Percentiles rank a stretch among this genome's conserved stretches.
These are phyloP conservation scores for Trichophyton verrucosum DNA, from an alignment of 2,329 filamentous ascomycete genomes.

Conservation along the genomic window DNA sequence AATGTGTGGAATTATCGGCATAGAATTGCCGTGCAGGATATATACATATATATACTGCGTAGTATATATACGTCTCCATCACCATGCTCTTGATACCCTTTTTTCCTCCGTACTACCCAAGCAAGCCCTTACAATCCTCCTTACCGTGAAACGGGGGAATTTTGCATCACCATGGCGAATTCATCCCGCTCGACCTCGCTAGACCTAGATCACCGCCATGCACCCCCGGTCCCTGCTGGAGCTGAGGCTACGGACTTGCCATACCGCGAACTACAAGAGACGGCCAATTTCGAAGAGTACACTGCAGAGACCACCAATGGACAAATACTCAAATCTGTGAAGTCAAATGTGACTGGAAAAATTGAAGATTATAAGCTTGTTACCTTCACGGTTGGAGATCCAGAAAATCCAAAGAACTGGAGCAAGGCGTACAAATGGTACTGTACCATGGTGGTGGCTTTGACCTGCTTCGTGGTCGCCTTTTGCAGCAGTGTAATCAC, in stretches of 20 bases:
- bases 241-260: conserved; percentile 47
- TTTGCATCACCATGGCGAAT: neutral
- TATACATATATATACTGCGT: neutral
- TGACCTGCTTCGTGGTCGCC: conserved; percentile 62
- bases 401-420: conserved; percentile 79
- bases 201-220: conserved; percentile 10
- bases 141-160: neutral
- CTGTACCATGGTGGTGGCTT: conserved; percentile 70
- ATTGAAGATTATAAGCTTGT: conserved; percentile 50
- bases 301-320: conserved; percentile 49
- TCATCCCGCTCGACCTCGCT: neutral
- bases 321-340: conserved; percentile 45
- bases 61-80: neutral
- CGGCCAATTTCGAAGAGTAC: conserved; percentile 56
- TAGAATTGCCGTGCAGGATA: neutral
- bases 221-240: conserved; percentile 11
- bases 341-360: conserved; percentile 43
- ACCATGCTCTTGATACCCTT: neutral
- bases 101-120: neutral
- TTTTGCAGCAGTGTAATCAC: conserved; percentile 65
- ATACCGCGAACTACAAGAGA: conserved; percentile 49
- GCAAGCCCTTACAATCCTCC: neutral
- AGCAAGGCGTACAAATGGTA: conserved; percentile 67
- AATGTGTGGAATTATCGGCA: neutral
- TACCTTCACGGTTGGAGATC: conserved; percentile 58